Base-by-base conservation (phyloP, 495 filamentous ascomycete species). In the Halenospora varia region DNA sequence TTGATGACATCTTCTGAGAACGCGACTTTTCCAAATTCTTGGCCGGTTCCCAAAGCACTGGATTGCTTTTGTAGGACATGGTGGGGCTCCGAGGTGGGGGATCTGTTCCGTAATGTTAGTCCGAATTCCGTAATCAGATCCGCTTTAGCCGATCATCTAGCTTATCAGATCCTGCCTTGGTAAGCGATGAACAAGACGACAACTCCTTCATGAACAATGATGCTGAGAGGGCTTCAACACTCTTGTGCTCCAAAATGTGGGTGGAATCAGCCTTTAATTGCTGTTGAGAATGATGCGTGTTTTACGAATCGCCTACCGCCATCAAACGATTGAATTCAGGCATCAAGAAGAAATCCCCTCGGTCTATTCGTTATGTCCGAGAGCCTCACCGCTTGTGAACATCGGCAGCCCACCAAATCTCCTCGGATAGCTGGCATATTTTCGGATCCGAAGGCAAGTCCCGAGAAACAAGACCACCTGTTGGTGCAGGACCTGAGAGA, bases 61-160 rank as follows among this genome's bases (percentile, higher is more conserved):
- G 44, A 8, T 47, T 47, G 44, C 10, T 53, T 50, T 57, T 39
- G 26, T 39, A 42, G 24, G 47, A 49, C 46, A 51, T 50, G 25
- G 47, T 51, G 55, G 47, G 35, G 45, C 45, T 35, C 3, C 2
- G 47, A 8, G 47, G 47, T 10, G 18, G 10, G 6, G 9, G n/a
- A 39, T 55, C 41, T 25, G 46, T 29, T 56, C 26, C 53, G 53
- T 26, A 10, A 25, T 18, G n/a, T 54, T 50, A 44, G 22, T 42
- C 55, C 54, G 53, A 53, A 55, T 45, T 56, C 48, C 53, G 48
- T 57, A 57, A 46, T 50, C 48, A 51, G 55, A 51, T 45, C 48
- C 48, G 55, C 39, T 4, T 39, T 9, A 2, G 42, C 4, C 29
- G 17, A 40, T n/a, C 42, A 25, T 18, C 51, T 25, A 10, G 18